Evolutionary conservation across 2,329 filamentous ascomycete genomes (phyloP), one percentile per base, ranked within the genome.

Genomic region (Neofusicoccum parvum): DNA sequence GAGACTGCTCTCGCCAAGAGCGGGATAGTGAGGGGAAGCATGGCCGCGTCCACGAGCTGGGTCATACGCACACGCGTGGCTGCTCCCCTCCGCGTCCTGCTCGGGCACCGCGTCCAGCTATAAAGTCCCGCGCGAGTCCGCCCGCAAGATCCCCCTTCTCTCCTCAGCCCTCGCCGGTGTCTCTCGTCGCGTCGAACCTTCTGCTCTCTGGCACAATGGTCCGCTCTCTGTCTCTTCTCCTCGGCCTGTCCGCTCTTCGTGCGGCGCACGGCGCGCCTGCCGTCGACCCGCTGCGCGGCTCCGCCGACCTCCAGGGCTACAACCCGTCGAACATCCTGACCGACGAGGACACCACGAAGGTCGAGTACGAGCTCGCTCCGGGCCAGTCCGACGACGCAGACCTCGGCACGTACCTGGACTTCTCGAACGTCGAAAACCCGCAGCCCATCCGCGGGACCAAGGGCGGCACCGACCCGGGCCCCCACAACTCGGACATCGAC

Each of bases 371-470:
- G 43, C 77, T 83, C 10, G 82, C 84, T 10, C 74, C 78, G 0
- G 85, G 83, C 0, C 86, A 88, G 70, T 80, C 80, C 1, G 81
- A 82, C 0, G 79, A 84, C 54, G 76, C 79, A 0, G 74, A 83
- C 10, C 75, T 86, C 14, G 86, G 86, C 0, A 70, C 81, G 1
- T 85, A 82, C 64, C 79, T 88, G 0, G 80, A 88, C 72, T 86
- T 88, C 68, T 79, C 82, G 58, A 75, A 80, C 62, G 79, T 81
- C 34, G 76, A 83, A 3, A 80, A 80, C 41, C 85, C 86, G 0
- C 83, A 88, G 71, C 86, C 86, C 1, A 82, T 87, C 49, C 81
- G 86, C 6, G 86, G 86, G 3, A 72, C 70, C 12, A 75, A 70
- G 11, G 86, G 85, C 12, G 77, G 74, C 2, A 84, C 81, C 0